Evolutionary conservation across 2,329 filamentous ascomycete genomes (phyloP), one percentile per base, ranked within the genome.

Genomic region (Xylaria multiplex): DNA sequence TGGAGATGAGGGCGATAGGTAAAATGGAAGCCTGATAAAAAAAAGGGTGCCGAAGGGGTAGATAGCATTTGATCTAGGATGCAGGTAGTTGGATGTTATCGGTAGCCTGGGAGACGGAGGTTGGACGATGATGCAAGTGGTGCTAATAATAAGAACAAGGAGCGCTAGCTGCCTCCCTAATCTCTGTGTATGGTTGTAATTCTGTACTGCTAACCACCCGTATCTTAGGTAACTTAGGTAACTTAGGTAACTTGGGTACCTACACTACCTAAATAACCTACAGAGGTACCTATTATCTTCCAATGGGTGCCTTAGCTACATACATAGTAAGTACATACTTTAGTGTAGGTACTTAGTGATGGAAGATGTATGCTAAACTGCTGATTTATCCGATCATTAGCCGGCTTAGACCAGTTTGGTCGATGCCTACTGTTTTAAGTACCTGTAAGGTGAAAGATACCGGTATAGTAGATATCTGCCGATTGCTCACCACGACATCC

Each of bases 81-180:
- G 45, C 43, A 57, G 40, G 30, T 58, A 57, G 62, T 50, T 59
- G 54, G 42, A 63, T 24, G 42, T 42, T 65, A 60, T 52, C 55
- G 50, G 49, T 53, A 48, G 30, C 30, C 45, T 49, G 37, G 43
- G 16, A 54, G 27, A 40, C 54, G 37, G 55, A 59, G 46, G 64
- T 50, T 46, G 52, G 52, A 43, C 57, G 62, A 70, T 70, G 70
- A 71, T 72, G 70, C 66, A 71, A 70, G 65, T 59, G 52, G 61
- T 71, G 54, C 61, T 65, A 56, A 57, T 49, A 66, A 64, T 55
- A 62, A 58, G 53, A 43, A 27, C 43, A 63, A 37, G 40, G 30
- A 46, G 22, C 35, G 2, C 32, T 37, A 6, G 32, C n/a, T 59
- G 30, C 5, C 19, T 45, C 37, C 37, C 42, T 59, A 48, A 30